Conservation (phyloP, 2,329 filamentous ascomycete genomes). For the Magnaporthiopsis poae region DNA sequence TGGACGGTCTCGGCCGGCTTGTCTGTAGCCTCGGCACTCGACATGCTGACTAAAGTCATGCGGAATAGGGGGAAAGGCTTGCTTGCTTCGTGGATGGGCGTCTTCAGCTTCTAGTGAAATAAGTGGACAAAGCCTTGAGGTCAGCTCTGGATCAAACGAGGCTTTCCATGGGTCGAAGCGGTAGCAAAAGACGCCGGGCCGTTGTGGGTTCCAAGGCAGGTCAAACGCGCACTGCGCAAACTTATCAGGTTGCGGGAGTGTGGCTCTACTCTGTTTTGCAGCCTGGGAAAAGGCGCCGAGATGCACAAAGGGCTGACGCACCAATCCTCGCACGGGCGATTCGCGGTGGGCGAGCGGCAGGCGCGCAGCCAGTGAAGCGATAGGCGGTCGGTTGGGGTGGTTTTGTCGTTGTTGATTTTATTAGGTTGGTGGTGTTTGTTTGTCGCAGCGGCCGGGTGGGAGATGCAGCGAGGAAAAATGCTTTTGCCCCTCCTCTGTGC, state of each 20-base stretch:
- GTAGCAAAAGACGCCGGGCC: neutral
- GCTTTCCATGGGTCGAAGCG: neutral
- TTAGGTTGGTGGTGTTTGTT: neutral
- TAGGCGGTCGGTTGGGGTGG: neutral
- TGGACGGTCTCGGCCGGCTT: slow-evolving; percentile 23
- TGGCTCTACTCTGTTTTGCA: neutral
- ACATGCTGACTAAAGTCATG: slow-evolving; percentile 16
- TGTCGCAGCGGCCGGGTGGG: neutral
- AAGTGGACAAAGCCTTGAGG: neutral
- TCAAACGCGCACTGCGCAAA: neutral
- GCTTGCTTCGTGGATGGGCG: neutral
- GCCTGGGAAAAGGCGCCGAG: neutral
- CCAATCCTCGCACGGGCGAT: neutral
- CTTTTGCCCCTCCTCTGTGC: neutral
- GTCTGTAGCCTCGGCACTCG: slow-evolving; percentile 24
- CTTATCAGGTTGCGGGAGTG: neutral
- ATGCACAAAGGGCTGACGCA: neutral
- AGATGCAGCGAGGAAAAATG: neutral
- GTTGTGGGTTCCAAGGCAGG: neutral
- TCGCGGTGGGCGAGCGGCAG: neutral
- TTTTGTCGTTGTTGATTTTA: neutral
- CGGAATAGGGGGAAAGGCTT: neutral
- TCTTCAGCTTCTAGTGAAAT: neutral
- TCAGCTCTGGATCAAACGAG: neutral
- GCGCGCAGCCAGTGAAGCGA: neutral